Conservation (phyloP, 2,329 filamentous ascomycete species). For the Reticulascus tulasneorum region DNA sequence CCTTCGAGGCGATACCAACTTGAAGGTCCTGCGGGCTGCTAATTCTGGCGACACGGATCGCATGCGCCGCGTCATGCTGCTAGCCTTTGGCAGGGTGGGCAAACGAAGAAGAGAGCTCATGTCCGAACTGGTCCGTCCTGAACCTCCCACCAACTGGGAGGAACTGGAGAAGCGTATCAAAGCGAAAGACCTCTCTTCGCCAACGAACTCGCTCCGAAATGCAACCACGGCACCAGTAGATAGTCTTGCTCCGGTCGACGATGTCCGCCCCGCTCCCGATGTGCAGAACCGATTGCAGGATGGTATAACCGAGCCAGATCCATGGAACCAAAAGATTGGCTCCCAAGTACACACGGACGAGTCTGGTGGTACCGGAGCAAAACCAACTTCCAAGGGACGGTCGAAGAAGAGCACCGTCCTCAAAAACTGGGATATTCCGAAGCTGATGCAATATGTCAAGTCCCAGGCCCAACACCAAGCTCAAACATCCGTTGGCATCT, state of each 20-base stretch:
- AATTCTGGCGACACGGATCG: conserved; percentile 44
- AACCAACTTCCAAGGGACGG: conserved; percentile 1
- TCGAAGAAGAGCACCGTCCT: conserved; percentile 26
- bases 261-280: too few species aligned
- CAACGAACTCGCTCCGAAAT: too few species aligned
- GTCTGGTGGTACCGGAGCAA: too few species aligned
- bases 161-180: conserved; percentile 29
- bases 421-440: conserved; percentile 45
- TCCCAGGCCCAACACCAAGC: conserved; percentile 36
- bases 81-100: conserved; percentile 51
- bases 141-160: conserved; percentile 34
- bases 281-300: too few species aligned
- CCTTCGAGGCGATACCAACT: conserved; percentile 8
- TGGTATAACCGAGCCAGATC: too few species aligned
- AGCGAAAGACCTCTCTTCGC: neutral
- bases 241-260: too few species aligned
- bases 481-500: conserved; percentile 19
- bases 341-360: too few species aligned
- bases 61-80: conserved; percentile 43
- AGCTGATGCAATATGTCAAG: conserved; percentile 35
- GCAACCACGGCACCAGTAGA: too few species aligned
- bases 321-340: too few species aligned
- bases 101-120: conserved; percentile 46
- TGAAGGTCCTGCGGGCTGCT: conserved; percentile 49
- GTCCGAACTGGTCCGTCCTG: conserved; percentile 28